Evolutionary conservation across 106 monocot genomes (phyloP), one percentile per base, ranked within the genome.

Genomic region (Chionographis japonica): DNA sequence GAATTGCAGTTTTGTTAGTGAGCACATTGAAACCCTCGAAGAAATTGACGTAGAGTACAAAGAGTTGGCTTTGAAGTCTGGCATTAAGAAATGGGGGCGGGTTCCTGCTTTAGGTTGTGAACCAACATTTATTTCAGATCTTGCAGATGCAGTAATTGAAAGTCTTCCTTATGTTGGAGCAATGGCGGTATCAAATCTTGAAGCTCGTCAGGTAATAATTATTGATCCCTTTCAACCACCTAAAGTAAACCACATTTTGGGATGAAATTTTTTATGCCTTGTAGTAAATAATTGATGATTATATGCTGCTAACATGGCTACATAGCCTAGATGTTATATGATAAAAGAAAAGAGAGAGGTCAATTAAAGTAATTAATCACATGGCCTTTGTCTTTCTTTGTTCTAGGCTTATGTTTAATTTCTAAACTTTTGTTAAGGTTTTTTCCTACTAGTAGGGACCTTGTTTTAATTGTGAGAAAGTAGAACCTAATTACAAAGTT

Each of bases 41-140:
- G 97, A 97, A 83, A 97, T 97, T 74, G 97, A 97, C 73, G 92
- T 97, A 36, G 97, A 97, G 72, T 97, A 97, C 80, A 97, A 87
- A 60, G 97, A 97, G 60, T 70, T 97, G 56, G 97, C 97, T 72
- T 53, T 97, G 35, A 70, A 78, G 63, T 90, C 97, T 39, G 97
- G 97, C 43, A 85, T 97, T 54, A 39, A 74, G 70, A 84, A 92
- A 61, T 97, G 97, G 97, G 97, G 97, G 13, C 79, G 97, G 20
- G 97, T 97, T 66, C 97, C 97, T 78, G 97, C 97, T 56, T 79
- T 97, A 80, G 97, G 97, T 52, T 95, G 95, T 62, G 95, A 95
- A 19, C 81, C 88, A 9, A 86, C 81, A 51, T 95, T 95, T 61
- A 95, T 95, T 74, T 78, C 88, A 18, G 95, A 95, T 80, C 84